Percentiles rank a stretch among this genome's conserved stretches.
These are phyloP conservation scores for Calonectria honghensis DNA, from an alignment of 2,329 filamentous ascomycete species.

Conservation along the genomic window DNA sequence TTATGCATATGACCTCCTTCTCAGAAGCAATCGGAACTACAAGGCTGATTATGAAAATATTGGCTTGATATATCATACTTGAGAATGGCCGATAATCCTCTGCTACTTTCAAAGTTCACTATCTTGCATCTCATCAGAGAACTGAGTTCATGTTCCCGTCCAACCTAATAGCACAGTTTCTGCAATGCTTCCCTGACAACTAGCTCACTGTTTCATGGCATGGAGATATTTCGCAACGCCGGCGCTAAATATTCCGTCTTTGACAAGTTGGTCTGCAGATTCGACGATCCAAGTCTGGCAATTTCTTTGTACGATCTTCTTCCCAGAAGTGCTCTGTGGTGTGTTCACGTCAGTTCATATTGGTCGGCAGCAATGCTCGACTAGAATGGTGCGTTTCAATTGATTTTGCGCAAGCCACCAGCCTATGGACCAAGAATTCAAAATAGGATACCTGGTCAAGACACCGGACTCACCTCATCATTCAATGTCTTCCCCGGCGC, in stretches of 20 bases:
- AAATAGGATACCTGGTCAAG: not conserved
- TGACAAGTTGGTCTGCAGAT: slow-evolving; percentile 1
- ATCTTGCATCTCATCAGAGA: no score
- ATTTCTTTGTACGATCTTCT: not conserved
- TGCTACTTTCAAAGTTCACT: no score
- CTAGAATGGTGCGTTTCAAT: not conserved
- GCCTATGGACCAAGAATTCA: no score
- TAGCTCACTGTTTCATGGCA: not conserved
- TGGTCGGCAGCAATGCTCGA: not conserved
- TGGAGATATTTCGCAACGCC: not conserved
- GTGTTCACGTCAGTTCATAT: not conserved
- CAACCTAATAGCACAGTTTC: not conserved
- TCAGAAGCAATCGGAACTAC: no score
- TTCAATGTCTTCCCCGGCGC: slow-evolving; percentile 6
- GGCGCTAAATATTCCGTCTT: not conserved
- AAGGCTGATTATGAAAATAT: no score
- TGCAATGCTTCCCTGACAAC: not conserved
- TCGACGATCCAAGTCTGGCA: slow-evolving; percentile 10
- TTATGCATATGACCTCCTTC: no score
- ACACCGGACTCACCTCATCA: not conserved
- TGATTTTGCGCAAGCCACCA: not conserved
- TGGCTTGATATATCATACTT: no score
- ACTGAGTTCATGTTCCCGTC: no score
- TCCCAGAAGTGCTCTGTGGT: not conserved
- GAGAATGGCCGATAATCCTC: no score